A percentile compares a stretch with the other conserved stretches of the same genome.
These are phyloP conservation scores for Onygenales sp. DNA, from an alignment of 2,329 filamentous ascomycete genomes.

Conservation along the genomic window DNA sequence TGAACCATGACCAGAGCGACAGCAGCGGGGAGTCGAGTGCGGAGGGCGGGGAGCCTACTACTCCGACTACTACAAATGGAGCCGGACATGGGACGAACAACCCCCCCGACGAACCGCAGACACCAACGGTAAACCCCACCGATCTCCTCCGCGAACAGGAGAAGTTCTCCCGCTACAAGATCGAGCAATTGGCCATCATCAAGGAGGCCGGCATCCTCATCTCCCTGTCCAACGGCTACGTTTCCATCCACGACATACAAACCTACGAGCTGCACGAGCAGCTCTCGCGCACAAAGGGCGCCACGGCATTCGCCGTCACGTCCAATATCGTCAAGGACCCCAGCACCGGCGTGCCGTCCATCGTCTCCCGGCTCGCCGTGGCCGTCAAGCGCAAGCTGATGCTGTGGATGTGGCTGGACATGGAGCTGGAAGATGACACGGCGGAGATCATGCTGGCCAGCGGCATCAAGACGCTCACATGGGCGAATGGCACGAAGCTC, in stretches of 20 bases:
- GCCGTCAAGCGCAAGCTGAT: conserved; percentile 84
- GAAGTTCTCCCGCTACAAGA: conserved; percentile 79
- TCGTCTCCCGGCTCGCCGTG: conserved; percentile 84
- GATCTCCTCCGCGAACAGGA: conserved; percentile 87
- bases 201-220: conserved; percentile 90
- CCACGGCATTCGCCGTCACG: conserved; percentile 81
- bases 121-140: conserved; percentile 47
- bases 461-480: conserved; percentile 78
- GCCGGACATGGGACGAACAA: not conserved
- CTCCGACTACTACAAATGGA: conserved; percentile 1
- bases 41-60: no score
- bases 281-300: conserved; percentile 74
- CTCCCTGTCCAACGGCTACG: conserved; percentile 79
- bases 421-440: conserved; percentile 64
- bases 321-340: conserved; percentile 91
- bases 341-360: conserved; percentile 78
- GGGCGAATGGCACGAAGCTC: conserved; percentile 78
- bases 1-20: conserved; percentile 23
- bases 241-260: conserved; percentile 83
- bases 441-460: conserved; percentile 71
- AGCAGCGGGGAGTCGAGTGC: conserved; percentile 10
- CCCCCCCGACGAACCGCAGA: not conserved
- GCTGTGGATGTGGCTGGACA: conserved; percentile 93
- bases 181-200: conserved; percentile 90
- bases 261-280: conserved; percentile 75